Conservation (phyloP, 164 flowering plant genomes). For the Nymphaea thermarum region DNA sequence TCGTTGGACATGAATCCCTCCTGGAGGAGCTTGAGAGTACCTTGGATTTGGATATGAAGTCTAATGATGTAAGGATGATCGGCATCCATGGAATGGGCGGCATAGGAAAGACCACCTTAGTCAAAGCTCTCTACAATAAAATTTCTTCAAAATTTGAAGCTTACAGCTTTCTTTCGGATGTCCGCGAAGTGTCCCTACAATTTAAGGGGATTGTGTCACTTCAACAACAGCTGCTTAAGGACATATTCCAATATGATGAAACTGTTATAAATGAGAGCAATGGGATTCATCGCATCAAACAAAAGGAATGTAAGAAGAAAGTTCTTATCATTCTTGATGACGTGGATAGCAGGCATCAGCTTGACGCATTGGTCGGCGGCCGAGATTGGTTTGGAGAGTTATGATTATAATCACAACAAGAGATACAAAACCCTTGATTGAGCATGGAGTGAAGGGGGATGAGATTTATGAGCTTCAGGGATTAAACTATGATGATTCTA, state of each 20-base stretch:
- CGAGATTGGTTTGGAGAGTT: no score
- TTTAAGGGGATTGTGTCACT: not conserved
- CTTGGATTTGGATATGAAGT: not conserved
- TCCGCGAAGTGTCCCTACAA: conserved; percentile 1
- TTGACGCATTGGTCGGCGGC: not conserved
- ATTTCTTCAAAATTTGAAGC: conserved; percentile 1
- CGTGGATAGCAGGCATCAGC: not conserved
- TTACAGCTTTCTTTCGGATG: conserved; percentile 6
- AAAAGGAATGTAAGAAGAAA: not conserved
- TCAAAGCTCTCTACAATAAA: not conserved
- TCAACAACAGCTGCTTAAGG: conserved; percentile 1
- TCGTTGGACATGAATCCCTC: not conserved
- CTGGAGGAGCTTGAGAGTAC: not conserved
- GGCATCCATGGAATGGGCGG: conserved; percentile 1
- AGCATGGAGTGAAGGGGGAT: no score
- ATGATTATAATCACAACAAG: no score
- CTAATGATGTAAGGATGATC: conserved; percentile 1
- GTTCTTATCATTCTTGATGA: conserved; percentile 5
- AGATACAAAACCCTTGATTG: no score
- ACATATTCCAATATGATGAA: not conserved
- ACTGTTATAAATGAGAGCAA: not conserved
- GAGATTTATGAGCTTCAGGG: no score
- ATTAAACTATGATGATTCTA: no score
- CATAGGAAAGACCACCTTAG: not conserved
- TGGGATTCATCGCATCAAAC: not conserved